A percentile compares a stretch with the other conserved stretches of the same genome.
phyloP scores from a whole-genome alignment of 2,329 filamentous ascomycete genomes.

The Pestalotiopsis sp. region DNA sequence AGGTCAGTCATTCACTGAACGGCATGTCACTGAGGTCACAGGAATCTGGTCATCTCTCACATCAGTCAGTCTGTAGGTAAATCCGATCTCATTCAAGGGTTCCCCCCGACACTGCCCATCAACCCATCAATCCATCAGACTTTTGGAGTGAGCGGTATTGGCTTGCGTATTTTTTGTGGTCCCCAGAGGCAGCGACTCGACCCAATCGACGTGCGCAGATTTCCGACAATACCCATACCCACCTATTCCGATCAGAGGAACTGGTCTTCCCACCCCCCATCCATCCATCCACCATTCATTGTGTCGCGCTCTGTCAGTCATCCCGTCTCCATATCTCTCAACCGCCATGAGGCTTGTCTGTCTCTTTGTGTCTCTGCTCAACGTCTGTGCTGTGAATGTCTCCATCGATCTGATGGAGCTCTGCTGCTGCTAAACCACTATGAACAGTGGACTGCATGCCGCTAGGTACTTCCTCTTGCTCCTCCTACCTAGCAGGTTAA shows the following conservation, averaged over 20 bases:
- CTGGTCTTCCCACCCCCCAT: background rate
- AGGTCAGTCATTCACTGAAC: background rate
- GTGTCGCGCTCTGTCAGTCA: background rate
- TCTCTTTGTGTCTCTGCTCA: background rate
- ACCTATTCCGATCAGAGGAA: background rate
- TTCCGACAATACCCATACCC: constrained; percentile 21
- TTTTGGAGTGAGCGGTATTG: background rate
- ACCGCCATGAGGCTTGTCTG: background rate
- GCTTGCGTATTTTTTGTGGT: background rate
- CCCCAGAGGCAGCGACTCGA: background rate
- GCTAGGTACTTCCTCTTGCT: background rate
- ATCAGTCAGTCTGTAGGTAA: background rate
- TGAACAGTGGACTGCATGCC: background rate
- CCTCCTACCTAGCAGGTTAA: background rate
- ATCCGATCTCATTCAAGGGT: background rate
- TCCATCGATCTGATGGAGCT: background rate
- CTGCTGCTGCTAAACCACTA: background rate
- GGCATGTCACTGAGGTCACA: too few species aligned
- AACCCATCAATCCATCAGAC: background rate
- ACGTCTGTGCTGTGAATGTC: background rate
- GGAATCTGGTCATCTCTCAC: too few species aligned
- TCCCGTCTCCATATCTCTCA: background rate
- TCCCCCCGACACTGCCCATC: background rate
- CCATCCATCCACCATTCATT: background rate
- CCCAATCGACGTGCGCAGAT: constrained; percentile 16